Conservation (phyloP, 306 rosid species). For the Oemleria cerasiformis region DNA sequence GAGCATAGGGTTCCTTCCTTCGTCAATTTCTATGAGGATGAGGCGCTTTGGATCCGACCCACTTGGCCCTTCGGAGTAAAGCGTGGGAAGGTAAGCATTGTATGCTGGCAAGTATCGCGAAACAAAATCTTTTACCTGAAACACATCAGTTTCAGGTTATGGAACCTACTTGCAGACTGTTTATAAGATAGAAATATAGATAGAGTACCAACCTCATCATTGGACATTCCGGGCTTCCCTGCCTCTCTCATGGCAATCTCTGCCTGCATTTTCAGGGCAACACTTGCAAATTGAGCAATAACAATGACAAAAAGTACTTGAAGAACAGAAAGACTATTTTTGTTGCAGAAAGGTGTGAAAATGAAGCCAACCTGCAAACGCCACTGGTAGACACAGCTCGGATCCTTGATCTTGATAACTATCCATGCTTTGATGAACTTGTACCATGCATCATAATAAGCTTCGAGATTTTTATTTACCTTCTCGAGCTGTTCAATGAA, state of each 20-base stretch:
- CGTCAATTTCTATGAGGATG: conserved; percentile 78
- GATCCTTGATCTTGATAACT: conserved; percentile 81
- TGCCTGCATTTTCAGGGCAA: conserved; percentile 55
- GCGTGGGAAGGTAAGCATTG: conserved; percentile 87
- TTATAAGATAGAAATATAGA: conserved; percentile 3
- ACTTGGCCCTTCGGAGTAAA: conserved; percentile 76
- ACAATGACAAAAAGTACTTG: not conserved
- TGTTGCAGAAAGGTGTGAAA: conserved; percentile 11
- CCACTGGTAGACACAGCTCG: conserved; percentile 81
- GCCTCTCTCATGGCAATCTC: conserved; percentile 98
- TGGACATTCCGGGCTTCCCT: conserved; percentile 90
- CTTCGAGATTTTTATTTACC: conserved; percentile 70
- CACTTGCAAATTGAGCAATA: not conserved
- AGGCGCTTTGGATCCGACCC: conserved; percentile 74
- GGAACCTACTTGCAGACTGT: conserved; percentile 12
- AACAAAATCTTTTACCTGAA: conserved; percentile 84
- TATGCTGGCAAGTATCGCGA: conserved; percentile 94
- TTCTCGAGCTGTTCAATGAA: conserved; percentile 58
- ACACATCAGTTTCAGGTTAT: conserved; percentile 14
- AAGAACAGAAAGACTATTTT: not conserved
- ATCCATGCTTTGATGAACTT: conserved; percentile 80
- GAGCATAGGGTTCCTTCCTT: conserved; percentile 85
- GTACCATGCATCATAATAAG: conserved; percentile 90
- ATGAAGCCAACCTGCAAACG: conserved; percentile 64
- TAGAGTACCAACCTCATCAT: conserved; percentile 61